These are phyloP conservation scores for Brachypodium distachyon DNA, from an alignment of 202 grass and related monocot species.

Conservation along the genomic window DNA sequence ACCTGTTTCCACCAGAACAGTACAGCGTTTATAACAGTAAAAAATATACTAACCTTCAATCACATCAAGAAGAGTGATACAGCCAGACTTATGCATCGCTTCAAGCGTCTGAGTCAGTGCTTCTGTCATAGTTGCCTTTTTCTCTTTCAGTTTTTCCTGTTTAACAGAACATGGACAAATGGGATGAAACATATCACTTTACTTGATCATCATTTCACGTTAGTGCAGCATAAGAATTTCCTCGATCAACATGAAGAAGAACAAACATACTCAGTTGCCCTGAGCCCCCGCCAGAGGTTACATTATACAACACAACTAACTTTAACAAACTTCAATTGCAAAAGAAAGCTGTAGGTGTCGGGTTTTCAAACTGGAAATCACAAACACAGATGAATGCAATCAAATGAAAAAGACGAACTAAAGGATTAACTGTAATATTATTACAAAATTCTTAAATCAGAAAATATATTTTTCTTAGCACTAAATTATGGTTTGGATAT, in stretches of 20 bases:
- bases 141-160: constrained; percentile 98
- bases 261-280: not conserved
- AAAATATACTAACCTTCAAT: constrained; percentile 68
- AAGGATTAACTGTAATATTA: not conserved
- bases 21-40: not conserved
- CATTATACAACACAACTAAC: not conserved
- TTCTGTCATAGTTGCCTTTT: constrained; percentile 71
- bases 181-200: not conserved
- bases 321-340: not conserved
- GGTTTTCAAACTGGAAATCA: not conserved
- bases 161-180: constrained; percentile 6
- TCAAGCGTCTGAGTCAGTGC: constrained; percentile 83
- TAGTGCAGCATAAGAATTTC: not conserved
- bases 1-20: not conserved
- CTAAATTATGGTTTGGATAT: not conserved
- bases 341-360: not conserved
- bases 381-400: not conserved
- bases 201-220: not conserved
- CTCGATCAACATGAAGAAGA: not conserved
- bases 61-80: constrained; percentile 74
- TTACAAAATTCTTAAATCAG: not conserved
- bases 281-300: not conserved
- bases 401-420: not conserved
- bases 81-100: constrained; percentile 86
- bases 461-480: not conserved